Conservation (phyloP, 176 grass and related monocot species). For the Alloteropsis semialata region DNA sequence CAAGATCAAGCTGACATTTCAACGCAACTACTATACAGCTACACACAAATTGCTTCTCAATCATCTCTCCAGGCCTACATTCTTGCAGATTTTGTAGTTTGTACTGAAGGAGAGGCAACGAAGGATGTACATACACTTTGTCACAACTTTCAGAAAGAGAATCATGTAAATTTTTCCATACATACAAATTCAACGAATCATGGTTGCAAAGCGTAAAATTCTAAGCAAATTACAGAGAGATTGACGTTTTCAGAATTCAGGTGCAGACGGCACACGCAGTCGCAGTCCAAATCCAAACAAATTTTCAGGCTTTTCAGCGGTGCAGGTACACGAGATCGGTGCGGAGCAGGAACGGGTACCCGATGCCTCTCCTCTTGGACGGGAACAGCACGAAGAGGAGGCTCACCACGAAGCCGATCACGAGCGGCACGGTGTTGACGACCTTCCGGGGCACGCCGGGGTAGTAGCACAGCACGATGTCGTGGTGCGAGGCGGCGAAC, state of each 20-base stretch:
- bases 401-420: conserved; percentile 78
- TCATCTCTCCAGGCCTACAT: background rate
- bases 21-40: background rate
- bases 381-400: conserved; percentile 83
- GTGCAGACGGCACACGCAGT: background rate
- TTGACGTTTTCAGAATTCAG: background rate
- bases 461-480: conserved; percentile 79
- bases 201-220: background rate
- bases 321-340: conserved; percentile 62
- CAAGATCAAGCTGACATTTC: too few species aligned
- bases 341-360: conserved; percentile 73
- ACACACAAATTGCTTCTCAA: background rate
- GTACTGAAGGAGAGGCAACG: background rate
- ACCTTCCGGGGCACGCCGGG: conserved; percentile 60
- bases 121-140: conserved; percentile 29
- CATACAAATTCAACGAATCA: background rate
- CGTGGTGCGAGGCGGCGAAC: conserved; percentile 71
- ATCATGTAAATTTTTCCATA: background rate
- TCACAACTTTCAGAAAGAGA: background rate
- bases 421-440: conserved; percentile 66
- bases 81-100: too few species aligned
- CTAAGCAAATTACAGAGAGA: background rate
- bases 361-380: conserved; percentile 75
- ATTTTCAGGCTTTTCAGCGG: conserved; percentile 25
- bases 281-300: background rate